phyloP scores from a whole-genome alignment of 2,329 filamentous ascomycete species.

The Phialemoniopsis sp. region DNA sequence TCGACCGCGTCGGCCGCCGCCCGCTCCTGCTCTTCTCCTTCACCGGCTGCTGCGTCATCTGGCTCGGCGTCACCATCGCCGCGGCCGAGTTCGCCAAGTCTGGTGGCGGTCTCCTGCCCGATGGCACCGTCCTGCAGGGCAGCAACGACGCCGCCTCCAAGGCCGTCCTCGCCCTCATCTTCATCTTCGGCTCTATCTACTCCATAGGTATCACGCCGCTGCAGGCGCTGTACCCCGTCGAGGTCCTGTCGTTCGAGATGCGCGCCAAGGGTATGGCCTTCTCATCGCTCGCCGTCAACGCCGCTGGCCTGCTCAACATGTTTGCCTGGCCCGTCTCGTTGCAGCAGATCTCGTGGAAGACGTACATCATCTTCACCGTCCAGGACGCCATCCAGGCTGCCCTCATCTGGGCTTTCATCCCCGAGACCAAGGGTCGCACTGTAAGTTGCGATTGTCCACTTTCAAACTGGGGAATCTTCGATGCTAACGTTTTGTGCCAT shows the following conservation, averaged over 20 bases:
- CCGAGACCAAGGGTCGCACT: slow-evolving; percentile 41
- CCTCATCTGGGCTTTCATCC: slow-evolving; percentile 41
- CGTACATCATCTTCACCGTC: slow-evolving; percentile 43
- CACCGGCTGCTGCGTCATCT: slow-evolving; percentile 40
- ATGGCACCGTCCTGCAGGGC: slow-evolving; percentile 15
- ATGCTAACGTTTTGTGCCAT: not conserved
- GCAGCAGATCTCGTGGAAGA: slow-evolving; percentile 42
- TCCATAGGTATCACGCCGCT: slow-evolving; percentile 45
- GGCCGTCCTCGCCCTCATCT: slow-evolving; percentile 47
- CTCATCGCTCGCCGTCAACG: slow-evolving; percentile 33
- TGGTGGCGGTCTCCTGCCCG: slow-evolving; percentile 18
- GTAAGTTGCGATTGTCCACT: slow-evolving; percentile 4
- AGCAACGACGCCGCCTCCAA: slow-evolving; percentile 33
- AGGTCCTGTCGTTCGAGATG: slow-evolving; percentile 32
- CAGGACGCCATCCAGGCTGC: slow-evolving; percentile 32
- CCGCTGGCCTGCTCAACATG: slow-evolving; percentile 37
- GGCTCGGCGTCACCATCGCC: slow-evolving; percentile 45
- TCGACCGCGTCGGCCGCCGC: slow-evolving; percentile 14
- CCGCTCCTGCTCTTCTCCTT: slow-evolving; percentile 36
- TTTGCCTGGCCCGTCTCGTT: slow-evolving; percentile 39
- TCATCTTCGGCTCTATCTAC: slow-evolving; percentile 49
- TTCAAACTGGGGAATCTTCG: not conserved
- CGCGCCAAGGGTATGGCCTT: slow-evolving; percentile 37
- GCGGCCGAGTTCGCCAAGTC: slow-evolving; percentile 15
- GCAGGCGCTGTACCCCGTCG: slow-evolving; percentile 38